A percentile compares a stretch with the other conserved stretches of the same genome.
Conservation (phyloP, 2,329 filamentous ascomycete species). For the Fusarium phyllophilum region DNA sequence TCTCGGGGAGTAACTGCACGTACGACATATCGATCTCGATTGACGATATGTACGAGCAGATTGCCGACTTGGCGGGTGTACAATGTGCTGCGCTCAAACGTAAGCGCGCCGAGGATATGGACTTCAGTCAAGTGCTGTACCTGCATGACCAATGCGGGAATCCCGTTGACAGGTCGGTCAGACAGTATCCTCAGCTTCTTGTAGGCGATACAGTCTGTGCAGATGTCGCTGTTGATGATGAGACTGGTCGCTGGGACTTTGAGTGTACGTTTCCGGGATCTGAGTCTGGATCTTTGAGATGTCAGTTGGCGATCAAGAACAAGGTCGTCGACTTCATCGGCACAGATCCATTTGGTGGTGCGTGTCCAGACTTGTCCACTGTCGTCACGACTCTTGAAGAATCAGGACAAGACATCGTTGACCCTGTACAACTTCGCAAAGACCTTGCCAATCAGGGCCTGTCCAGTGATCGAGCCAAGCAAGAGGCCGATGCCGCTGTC, state of each 20-base stretch:
- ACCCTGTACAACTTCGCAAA: slow-evolving; percentile 36
- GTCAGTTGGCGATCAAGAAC: slow-evolving; percentile 47
- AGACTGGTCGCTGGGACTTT: slow-evolving; percentile 48
- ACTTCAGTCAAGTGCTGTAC: slow-evolving; percentile 48
- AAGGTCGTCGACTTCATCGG: slow-evolving; percentile 49
- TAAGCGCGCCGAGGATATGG: slow-evolving; percentile 41
- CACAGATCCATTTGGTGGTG: slow-evolving; percentile 49
- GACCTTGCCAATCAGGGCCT: slow-evolving; percentile 44
- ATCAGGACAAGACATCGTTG: slow-evolving; percentile 46
- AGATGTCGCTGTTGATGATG: slow-evolving; percentile 42
- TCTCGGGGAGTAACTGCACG: slow-evolving; percentile 48
- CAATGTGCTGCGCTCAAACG: slow-evolving; percentile 43
- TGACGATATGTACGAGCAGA: slow-evolving; percentile 48
- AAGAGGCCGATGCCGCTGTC: slow-evolving; percentile 43
- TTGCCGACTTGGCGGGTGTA: slow-evolving; percentile 46
- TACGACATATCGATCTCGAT: slow-evolving; percentile 49
- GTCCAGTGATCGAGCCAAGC: slow-evolving; percentile 14
- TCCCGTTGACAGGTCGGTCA: slow-evolving; percentile 41
- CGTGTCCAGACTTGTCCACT: slow-evolving; percentile 50
- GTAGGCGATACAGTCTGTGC: slow-evolving; percentile 48
- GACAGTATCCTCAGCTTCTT: slow-evolving; percentile 45
- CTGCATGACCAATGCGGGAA: slow-evolving; percentile 51
- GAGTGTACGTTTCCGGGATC: slow-evolving; percentile 51
- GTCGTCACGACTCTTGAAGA: slow-evolving; percentile 48
- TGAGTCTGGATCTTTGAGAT: slow-evolving; percentile 43